Evolutionary conservation across 2,329 filamentous ascomycete genomes (phyloP).

Genomic region (Alternaria conjuncta): DNA sequence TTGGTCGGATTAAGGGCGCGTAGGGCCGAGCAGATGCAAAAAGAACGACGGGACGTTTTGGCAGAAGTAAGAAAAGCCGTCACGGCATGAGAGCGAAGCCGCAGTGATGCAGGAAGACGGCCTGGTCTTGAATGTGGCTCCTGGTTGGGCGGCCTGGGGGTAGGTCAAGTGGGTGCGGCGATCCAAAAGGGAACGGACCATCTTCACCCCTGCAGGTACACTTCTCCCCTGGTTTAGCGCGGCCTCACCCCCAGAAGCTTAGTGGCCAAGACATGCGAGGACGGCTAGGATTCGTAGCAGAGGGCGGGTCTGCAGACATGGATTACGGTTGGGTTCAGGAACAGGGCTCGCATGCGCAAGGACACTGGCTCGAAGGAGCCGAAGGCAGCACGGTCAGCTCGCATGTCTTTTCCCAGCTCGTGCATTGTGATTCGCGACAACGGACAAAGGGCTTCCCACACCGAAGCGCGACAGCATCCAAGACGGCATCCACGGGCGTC

Average conservation of each 20-base stretch:
- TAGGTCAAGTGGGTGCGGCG: constrained; percentile 24
- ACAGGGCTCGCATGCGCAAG: constrained; percentile 23
- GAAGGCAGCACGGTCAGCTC: constrained; percentile 9
- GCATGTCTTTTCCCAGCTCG: constrained; percentile 8
- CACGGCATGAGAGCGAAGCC: constrained; percentile 33
- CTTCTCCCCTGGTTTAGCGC: constrained; percentile 26
- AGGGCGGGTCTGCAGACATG: constrained; percentile 30
- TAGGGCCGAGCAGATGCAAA: constrained; percentile 29
- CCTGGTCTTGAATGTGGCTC: constrained; percentile 32
- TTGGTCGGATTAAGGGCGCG: constrained; percentile 31
- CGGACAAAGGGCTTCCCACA: constrained; percentile 9
- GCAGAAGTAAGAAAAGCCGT: constrained; percentile 34
- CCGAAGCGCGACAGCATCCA: constrained; percentile 5
- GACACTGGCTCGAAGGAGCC: constrained; percentile 29
- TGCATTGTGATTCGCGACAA: constrained; percentile 25
- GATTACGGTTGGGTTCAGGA: constrained; percentile 33
- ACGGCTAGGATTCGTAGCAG: constrained; percentile 25
- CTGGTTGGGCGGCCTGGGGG: constrained; percentile 40
- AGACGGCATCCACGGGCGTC: neutral
- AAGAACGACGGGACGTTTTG: constrained; percentile 31
- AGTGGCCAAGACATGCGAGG: constrained; percentile 30
- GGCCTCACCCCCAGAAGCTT: constrained; percentile 26
- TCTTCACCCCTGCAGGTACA: constrained; percentile 33
- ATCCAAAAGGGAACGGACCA: constrained; percentile 35
- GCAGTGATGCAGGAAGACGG: constrained; percentile 28